Base-by-base conservation (phyloP, 768 basidiomycete genomes). In the Myochromella boudieri region DNA sequence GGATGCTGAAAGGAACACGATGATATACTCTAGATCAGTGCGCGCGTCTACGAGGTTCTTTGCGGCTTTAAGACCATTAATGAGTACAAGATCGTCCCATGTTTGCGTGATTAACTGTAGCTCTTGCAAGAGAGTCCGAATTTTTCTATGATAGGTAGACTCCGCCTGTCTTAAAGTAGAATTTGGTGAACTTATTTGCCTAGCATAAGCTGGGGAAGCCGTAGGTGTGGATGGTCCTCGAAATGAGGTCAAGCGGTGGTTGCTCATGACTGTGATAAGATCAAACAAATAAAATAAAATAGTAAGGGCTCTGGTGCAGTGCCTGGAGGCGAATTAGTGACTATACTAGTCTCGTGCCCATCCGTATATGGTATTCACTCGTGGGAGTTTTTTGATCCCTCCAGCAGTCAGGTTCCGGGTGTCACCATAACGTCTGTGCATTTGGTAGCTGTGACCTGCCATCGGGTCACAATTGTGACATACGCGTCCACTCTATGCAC, bases 51-150 rank as follows among this genome's bases (percentile, higher is more conserved):
- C 76, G 26, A 92, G 70, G 43, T 72, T 79, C 49, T 77, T 82
- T 6, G 78, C 80, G n/a, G 86, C 79, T 54, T 83, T 89, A 29
- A 91, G 66, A 6, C 92, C 92, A 59, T 95, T 91, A 11, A 84
- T 59, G 8, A 87, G 71, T 1, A 93, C 82, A 34, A 94, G 71
- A 54, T 92, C 86, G 53, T 93, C 87, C 92, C 92, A 95, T 42
- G 82, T 87, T 47, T 79, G 72, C 7, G 85, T 66, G 14, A 79
- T 72, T 10, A 70, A 66, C 2, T 77, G 78, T 12, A 94, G 59
- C 55, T 94, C 91, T 25, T 80, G 81, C 26, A 95, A 65, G 3
- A 80, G 66, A 1, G 80, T 71, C 41, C 88, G 70, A n/a, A 83
- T 69, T 70, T 82, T 90, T 11, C 92, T 81, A 62, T 95, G 92